Conservation (phyloP, 2,329 filamentous ascomycete species). For the Grosmannia penicillata region DNA sequence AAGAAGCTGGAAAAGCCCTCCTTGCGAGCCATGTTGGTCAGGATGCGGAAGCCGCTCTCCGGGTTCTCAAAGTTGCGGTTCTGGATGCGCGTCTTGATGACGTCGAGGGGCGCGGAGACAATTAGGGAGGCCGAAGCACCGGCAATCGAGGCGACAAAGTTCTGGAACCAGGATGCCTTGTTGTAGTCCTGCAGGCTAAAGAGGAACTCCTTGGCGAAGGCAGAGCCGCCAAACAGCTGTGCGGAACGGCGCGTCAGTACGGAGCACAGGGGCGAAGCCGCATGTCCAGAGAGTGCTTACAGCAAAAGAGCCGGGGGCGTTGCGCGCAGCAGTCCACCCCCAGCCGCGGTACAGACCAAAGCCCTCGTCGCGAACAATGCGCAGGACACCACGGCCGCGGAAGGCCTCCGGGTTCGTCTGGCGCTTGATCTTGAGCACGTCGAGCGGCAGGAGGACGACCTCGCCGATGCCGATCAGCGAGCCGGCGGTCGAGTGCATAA, state of each 20-base stretch:
- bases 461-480: slow-evolving; percentile 95
- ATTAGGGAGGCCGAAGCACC: slow-evolving; percentile 91
- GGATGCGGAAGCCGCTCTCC: slow-evolving; percentile 81
- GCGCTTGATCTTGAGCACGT: slow-evolving; percentile 98
- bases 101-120: slow-evolving; percentile 90
- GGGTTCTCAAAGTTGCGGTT: slow-evolving; percentile 98
- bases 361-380: slow-evolving; percentile 84
- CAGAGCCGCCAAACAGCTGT: slow-evolving; percentile 89
- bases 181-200: slow-evolving; percentile 91
- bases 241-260: background rate
- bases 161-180: slow-evolving; percentile 83
- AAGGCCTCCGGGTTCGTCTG: slow-evolving; percentile 99
- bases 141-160: slow-evolving; percentile 91
- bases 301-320: slow-evolving; percentile 92
- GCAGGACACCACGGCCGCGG: slow-evolving; percentile 78
- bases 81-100: slow-evolving; percentile 97
- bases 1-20: slow-evolving; percentile 84
- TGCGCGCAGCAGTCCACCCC: slow-evolving; percentile 94
- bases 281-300: slow-evolving; percentile 47
- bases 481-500: slow-evolving; percentile 94
- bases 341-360: slow-evolving; percentile 92
- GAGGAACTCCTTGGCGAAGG: slow-evolving; percentile 93
- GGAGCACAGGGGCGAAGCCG: background rate
- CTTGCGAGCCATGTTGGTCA: slow-evolving; percentile 83
- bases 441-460: slow-evolving; percentile 85